Evolutionary conservation across 306 rosid genomes (phyloP).

Genomic region (Rosa rugosa): DNA sequence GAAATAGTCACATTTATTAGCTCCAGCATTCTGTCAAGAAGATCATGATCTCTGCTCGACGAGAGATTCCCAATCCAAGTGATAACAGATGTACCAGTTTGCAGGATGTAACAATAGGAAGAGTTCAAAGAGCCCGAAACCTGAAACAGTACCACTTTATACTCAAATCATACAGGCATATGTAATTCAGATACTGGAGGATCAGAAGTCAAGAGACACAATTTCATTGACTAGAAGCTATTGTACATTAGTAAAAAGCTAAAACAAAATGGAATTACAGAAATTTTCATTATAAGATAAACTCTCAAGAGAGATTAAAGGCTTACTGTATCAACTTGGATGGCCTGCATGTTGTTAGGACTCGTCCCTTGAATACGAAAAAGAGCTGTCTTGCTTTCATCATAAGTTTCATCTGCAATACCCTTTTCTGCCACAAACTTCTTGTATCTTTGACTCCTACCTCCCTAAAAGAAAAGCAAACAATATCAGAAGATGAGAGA

Average conservation of each 20-base stretch:
- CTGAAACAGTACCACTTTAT: constrained; percentile 45
- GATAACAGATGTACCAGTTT: constrained; percentile 54
- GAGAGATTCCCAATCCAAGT: constrained; percentile 92
- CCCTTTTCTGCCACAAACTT: constrained; percentile 56
- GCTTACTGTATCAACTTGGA: constrained; percentile 82
- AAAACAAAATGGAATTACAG: background rate
- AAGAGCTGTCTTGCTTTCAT: constrained; percentile 60
- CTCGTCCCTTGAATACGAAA: constrained; percentile 88
- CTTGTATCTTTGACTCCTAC: constrained; percentile 67
- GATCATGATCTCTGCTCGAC: constrained; percentile 77
- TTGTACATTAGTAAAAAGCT: background rate
- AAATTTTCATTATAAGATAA: background rate
- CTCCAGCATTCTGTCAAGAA: constrained; percentile 83
- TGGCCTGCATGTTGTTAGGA: constrained; percentile 79
- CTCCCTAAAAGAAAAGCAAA: constrained; percentile 57
- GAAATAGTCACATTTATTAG: constrained; percentile 53
- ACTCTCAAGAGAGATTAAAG: constrained; percentile 1
- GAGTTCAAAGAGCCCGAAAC: constrained; percentile 83
- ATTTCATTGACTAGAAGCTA: background rate
- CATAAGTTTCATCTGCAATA: constrained; percentile 56
- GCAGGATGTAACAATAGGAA: constrained; percentile 87
- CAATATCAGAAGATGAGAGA: constrained; percentile 15
- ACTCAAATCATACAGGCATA: constrained; percentile 10
- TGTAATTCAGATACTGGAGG: background rate
- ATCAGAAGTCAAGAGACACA: constrained; percentile 5